A percentile compares a stretch with the other conserved stretches of the same genome.
These are phyloP conservation scores for Penicillium corylophilum DNA, from an alignment of 2,329 filamentous ascomycete species.

Conservation along the genomic window DNA sequence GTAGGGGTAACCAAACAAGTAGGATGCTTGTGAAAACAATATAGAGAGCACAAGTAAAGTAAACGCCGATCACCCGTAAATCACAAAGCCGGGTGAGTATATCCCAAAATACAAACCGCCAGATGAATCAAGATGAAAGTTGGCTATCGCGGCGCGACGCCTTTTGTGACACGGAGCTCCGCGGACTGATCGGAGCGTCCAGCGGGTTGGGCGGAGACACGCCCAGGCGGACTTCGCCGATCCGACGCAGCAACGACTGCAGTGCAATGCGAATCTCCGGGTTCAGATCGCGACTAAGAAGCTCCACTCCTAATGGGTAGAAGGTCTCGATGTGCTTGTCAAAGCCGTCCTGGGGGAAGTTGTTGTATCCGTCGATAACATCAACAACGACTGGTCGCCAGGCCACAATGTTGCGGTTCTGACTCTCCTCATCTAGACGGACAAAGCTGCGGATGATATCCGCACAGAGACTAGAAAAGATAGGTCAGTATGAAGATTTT, in stretches of 20 bases:
- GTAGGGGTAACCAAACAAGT: background rate
- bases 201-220: slow-evolving; percentile 38
- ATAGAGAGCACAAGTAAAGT: slow-evolving; percentile 3
- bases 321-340: slow-evolving; percentile 76
- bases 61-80: slow-evolving; percentile 19
- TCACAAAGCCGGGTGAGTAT: slow-evolving; percentile 27
- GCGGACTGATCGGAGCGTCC: slow-evolving; percentile 32
- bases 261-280: slow-evolving; percentile 75
- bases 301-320: slow-evolving; percentile 79
- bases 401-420: slow-evolving; percentile 93
- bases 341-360: slow-evolving; percentile 79
- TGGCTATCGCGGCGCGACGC: slow-evolving; percentile 31
- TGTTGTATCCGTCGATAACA: slow-evolving; percentile 87
- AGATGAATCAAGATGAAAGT: slow-evolving; percentile 19
- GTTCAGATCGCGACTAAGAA: slow-evolving; percentile 79
- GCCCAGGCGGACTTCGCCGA: slow-evolving; percentile 71
- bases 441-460: slow-evolving; percentile 90
- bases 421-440: slow-evolving; percentile 86
- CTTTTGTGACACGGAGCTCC: slow-evolving; percentile 37
- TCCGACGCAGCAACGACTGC: slow-evolving; percentile 72
- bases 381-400: slow-evolving; percentile 98
- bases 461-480: slow-evolving; percentile 65
- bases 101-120: slow-evolving; percentile 29
- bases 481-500: background rate
- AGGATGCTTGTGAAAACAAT: slow-evolving; percentile 8